These are phyloP conservation scores for Fusarium agapanthi DNA, from an alignment of 2,329 filamentous ascomycete species.

Conservation along the genomic window DNA sequence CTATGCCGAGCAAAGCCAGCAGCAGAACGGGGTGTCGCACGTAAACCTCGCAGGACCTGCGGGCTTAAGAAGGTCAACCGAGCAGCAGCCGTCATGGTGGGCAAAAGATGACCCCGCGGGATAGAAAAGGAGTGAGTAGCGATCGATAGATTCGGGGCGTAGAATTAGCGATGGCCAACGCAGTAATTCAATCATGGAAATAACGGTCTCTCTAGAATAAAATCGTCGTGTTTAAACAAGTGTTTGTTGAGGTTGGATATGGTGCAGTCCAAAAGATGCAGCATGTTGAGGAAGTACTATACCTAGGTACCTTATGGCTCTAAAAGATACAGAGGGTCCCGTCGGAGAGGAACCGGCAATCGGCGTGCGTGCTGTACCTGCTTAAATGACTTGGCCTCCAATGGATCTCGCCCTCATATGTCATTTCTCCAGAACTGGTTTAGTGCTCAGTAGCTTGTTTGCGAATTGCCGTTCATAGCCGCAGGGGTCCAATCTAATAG, in stretches of 20 bases:
- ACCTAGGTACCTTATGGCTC: not conserved
- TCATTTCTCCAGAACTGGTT: constrained; percentile 28
- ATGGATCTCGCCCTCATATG: constrained; percentile 21
- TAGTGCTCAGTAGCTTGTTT: not conserved
- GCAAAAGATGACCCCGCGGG: constrained; percentile 4
- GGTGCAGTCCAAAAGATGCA: not conserved
- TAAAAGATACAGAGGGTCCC: not conserved
- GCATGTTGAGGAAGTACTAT: not conserved
- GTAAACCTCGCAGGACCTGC: constrained; percentile 66
- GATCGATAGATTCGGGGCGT: not conserved
- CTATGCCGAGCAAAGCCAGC: constrained; percentile 49
- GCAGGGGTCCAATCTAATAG: not conserved
- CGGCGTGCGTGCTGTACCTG: constrained; percentile 30
- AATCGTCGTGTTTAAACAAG: not conserved
- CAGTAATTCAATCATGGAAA: constrained; percentile 27
- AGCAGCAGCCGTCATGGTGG: constrained; percentile 68
- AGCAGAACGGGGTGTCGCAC: constrained; percentile 49
- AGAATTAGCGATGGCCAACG: constrained; percentile 21
- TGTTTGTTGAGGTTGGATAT: not conserved
- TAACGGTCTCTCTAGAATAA: not conserved
- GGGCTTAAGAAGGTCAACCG: constrained; percentile 76
- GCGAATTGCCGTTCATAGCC: constrained; percentile 35
- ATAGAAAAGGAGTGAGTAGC: not conserved
- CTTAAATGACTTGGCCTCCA: constrained; percentile 24
- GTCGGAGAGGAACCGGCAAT: constrained; percentile 37